Base-by-base conservation (phyloP, 2,329 filamentous ascomycete genomes). In the Exophiala dermatitidis region DNA sequence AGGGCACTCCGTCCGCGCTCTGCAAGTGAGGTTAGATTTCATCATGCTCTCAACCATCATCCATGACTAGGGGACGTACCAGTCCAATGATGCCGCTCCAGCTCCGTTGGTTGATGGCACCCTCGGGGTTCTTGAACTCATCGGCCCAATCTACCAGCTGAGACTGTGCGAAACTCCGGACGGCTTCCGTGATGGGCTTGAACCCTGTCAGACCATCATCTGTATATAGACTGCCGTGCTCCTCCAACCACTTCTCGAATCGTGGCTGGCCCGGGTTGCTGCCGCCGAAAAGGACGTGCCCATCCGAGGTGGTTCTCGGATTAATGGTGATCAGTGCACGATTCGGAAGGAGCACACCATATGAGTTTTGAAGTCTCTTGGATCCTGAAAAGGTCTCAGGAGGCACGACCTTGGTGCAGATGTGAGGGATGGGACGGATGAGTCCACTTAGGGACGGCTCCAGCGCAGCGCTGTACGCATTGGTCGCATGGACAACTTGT, bases 401-500 rank as follows among this genome's bases (percentile, higher is more conserved):
- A 3, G 30, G 45, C 12, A 19, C 33, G 29, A 36, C 29, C 10
- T 31, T 28, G 8, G 34, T 47, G 32, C 45, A 47, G n/a, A 47
- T 47, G n/a, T 47, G 45, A 5, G 45, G 45, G 3, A 28, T 34
- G 29, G 45, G 45, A n/a, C 12, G n/a, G 19, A 47, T 47, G 45
- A 47, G 31, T 34, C 45, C 45, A 36, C 45, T 30, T 28, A 47
- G 32, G 3, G 32, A 34, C 12, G 45, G 45, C 19, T 47, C 45
- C 12, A 47, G 30, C 19, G 45, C 45, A n/a, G 45, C 34, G 45
- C 45, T 47, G 30, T 47, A 47, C 37, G 45, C 45, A 47, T 47
- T 47, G 30, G 45, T 36, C 10, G 45, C 45, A 36, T 47, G 45
- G 31, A 47, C 33, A 26, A 47, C 45, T 28, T 47, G 45, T 26